Evolutionary conservation across 2,329 filamentous ascomycete genomes (phyloP).

Genomic region (Aspergillus aculeatinus): DNA sequence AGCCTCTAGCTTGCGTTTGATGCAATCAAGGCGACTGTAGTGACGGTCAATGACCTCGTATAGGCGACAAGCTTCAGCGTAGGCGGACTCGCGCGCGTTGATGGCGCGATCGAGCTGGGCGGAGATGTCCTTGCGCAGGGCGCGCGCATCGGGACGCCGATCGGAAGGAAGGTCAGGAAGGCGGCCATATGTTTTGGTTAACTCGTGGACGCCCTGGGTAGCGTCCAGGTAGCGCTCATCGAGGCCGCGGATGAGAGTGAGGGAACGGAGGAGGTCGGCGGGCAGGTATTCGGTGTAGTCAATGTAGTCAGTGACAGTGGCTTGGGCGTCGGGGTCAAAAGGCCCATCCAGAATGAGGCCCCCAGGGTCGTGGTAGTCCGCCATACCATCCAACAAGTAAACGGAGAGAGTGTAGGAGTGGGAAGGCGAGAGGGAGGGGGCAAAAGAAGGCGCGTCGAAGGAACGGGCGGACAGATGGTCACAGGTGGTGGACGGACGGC

Average conservation of each 20-base stretch:
- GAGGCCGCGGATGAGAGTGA: constrained; percentile 58
- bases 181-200: constrained; percentile 45
- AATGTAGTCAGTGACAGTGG: constrained; percentile 66
- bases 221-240: constrained; percentile 47
- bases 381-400: constrained; percentile 35
- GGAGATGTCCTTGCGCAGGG: constrained; percentile 58
- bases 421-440: constrained; percentile 15
- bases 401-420: constrained; percentile 15
- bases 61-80: constrained; percentile 56
- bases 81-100: constrained; percentile 56
- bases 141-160: constrained; percentile 52
- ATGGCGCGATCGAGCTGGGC: constrained; percentile 55
- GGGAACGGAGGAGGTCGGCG: constrained; percentile 62
- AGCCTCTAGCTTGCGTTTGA: constrained; percentile 61
- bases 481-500: constrained; percentile 19
- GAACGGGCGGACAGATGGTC: constrained; percentile 17
- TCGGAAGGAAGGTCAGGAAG: constrained; percentile 52
- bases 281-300: constrained; percentile 70
- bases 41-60: constrained; percentile 59
- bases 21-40: constrained; percentile 57
- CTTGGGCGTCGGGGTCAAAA: constrained; percentile 63
- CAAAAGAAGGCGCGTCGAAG: constrained; percentile 8
- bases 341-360: constrained; percentile 49
- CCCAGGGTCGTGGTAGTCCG: constrained; percentile 43
- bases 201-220: constrained; percentile 42